phyloP scores from a whole-genome alignment of 179 eudicot species.

The Drosera spatulata region DNA sequence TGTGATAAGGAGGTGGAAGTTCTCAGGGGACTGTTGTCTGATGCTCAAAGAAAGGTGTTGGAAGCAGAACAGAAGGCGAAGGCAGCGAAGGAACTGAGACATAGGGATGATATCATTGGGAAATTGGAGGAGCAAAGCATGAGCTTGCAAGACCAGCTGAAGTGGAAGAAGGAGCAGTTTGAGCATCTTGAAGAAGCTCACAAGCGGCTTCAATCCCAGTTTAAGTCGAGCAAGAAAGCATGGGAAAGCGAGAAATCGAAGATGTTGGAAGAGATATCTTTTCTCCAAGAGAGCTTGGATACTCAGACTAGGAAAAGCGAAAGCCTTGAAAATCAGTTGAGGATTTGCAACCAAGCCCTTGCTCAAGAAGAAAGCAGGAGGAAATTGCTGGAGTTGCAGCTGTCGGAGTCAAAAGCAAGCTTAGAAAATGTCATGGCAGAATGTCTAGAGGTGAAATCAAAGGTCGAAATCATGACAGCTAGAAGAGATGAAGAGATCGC shows the following conservation, averaged over 20 bases:
- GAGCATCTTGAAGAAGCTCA: slow-evolving; percentile 88
- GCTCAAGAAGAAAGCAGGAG: slow-evolving; percentile 87
- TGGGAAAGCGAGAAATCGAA: slow-evolving; percentile 63
- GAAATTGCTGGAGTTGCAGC: slow-evolving; percentile 55
- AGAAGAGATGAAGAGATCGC: slow-evolving; percentile 78
- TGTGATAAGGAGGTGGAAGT: slow-evolving; percentile 46
- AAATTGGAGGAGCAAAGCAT: slow-evolving; percentile 60
- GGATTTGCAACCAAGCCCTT: slow-evolving; percentile 78
- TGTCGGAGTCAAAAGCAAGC: slow-evolving; percentile 55
- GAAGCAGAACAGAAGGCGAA: slow-evolving; percentile 43
- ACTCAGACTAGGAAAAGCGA: slow-evolving; percentile 60
- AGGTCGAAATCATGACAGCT: slow-evolving; percentile 41
- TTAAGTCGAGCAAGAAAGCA: slow-evolving; percentile 44
- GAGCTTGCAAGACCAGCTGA: slow-evolving; percentile 59
- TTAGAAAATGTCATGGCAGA: slow-evolving; percentile 53
- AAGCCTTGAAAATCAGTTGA: slow-evolving; percentile 50
- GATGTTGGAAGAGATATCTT: slow-evolving; percentile 52
- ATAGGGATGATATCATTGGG: slow-evolving; percentile 51
- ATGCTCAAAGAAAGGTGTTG: slow-evolving; percentile 44
- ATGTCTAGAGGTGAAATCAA: slow-evolving; percentile 51
- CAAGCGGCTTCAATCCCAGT: slow-evolving; percentile 43
- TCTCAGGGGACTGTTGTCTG: slow-evolving; percentile 39
- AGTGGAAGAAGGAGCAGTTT: slow-evolving; percentile 97
- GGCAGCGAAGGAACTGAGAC: slow-evolving; percentile 39
- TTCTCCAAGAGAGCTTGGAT: slow-evolving; percentile 54